These are phyloP conservation scores for Lentinula guzmanii DNA, from an alignment of 768 basidiomycete species.

Conservation along the genomic window DNA sequence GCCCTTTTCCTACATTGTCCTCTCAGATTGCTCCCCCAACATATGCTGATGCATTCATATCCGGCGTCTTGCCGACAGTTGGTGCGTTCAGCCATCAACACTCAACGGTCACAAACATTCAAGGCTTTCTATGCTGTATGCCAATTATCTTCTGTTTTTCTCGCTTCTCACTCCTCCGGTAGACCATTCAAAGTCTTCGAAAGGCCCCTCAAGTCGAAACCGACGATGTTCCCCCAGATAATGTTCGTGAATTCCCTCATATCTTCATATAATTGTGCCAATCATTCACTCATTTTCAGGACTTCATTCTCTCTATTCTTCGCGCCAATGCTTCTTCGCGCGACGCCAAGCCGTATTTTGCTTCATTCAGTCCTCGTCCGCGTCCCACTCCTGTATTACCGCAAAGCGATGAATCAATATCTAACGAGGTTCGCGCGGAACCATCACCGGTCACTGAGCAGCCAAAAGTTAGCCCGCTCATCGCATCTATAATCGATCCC, in stretches of 20 bases:
- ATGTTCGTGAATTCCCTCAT: slow-evolving; percentile 31
- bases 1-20: neutral
- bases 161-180: slow-evolving; percentile 12
- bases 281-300: slow-evolving; percentile 39
- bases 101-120: slow-evolving; percentile 33
- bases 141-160: slow-evolving; percentile 9
- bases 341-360: slow-evolving; percentile 87
- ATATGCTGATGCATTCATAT: slow-evolving; percentile 31
- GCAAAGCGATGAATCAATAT: slow-evolving; percentile 26
- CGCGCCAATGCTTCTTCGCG: slow-evolving; percentile 87
- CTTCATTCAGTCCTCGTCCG: slow-evolving; percentile 74
- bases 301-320: slow-evolving; percentile 93
- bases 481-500: slow-evolving; percentile 80
- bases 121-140: slow-evolving; percentile 55
- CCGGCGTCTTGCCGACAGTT: slow-evolving; percentile 23
- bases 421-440: slow-evolving; percentile 21
- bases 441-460: slow-evolving; percentile 9
- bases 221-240: slow-evolving; percentile 41
- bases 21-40: slow-evolving; percentile 1
- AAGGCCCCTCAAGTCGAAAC: slow-evolving; percentile 23
- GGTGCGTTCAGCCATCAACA: slow-evolving; percentile 25
- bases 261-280: neutral
- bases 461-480: slow-evolving; percentile 45
- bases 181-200: slow-evolving; percentile 39
- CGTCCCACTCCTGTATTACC: slow-evolving; percentile 17